A percentile compares a stretch with the other conserved stretches of the same genome.
Conservation (phyloP, 2,329 filamentous ascomycete genomes). For the Cladosporium sp. region DNA sequence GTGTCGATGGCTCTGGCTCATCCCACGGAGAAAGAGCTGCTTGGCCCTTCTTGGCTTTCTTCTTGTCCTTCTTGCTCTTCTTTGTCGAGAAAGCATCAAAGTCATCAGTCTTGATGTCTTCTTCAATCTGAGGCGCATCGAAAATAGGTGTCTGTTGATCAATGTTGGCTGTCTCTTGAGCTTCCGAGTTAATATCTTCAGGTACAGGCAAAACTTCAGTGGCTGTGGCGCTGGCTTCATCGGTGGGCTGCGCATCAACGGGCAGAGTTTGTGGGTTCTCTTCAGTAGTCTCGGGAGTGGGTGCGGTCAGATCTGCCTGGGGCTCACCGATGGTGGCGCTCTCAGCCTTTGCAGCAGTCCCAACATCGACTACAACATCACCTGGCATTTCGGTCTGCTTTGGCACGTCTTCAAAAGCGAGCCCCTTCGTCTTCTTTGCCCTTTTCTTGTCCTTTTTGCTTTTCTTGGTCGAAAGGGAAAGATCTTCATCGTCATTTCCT, state of each 20-base stretch:
- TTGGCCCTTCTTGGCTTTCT: conserved; percentile 11
- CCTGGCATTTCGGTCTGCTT: background rate
- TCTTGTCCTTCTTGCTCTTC: conserved; percentile 32
- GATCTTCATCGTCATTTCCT: conserved; percentile 25
- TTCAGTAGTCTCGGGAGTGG: background rate
- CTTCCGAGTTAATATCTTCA: background rate
- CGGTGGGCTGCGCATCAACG: background rate
- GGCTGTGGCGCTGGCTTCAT: background rate
- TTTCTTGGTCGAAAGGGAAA: conserved; percentile 30
- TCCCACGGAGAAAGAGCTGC: background rate
- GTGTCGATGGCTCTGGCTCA: background rate
- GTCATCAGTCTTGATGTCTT: conserved; percentile 13
- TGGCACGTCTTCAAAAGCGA: background rate
- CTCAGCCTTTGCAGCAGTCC: background rate
- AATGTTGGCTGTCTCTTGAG: background rate
- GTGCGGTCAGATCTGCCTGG: background rate
- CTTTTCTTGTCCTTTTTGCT: conserved; percentile 49
- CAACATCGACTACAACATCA: background rate
- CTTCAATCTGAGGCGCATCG: background rate
- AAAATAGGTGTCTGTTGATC: background rate
- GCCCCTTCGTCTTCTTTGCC: conserved; percentile 23
- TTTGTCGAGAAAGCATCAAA: conserved; percentile 24
- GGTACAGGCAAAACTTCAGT: background rate
- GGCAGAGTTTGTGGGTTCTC: background rate
- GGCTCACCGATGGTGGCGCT: no score